Base-by-base conservation (phyloP, 2,329 filamentous ascomycete species). In the Passalora sequoiae region DNA sequence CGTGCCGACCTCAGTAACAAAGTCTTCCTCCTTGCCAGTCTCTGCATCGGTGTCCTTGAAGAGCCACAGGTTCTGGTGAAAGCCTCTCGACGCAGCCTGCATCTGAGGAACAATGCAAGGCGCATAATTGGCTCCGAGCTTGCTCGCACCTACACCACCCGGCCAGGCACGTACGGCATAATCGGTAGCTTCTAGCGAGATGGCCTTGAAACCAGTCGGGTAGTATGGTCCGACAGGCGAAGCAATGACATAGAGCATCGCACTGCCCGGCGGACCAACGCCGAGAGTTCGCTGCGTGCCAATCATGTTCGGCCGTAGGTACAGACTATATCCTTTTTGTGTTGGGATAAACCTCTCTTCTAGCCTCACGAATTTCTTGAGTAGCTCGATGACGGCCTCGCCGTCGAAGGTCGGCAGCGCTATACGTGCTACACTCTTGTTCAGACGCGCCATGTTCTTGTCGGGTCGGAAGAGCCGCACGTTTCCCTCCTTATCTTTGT, bases 41-140 rank as follows among this genome's bases (percentile, higher is more conserved):
- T 51, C 53, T 6, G 54, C 51, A 38, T 61, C 60, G 4, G 57
- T 37, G 62, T 94, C 83, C 31, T 89, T 89, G 63, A 97, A 98
- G 22, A 98, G 73, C 92, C 92, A 98, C 41, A 98, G 76, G 69
- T 97, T 98, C 74, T 98, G 92, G 71, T 97, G 91, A 77, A 89
- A 95, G 16, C 92, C 92, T 44, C 89, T 81, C 66, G 82, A 85
- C 33, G 89, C 88, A 30, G 92, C 92, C 69, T 95, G 80, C 60
- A 92, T 79, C 71, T 98, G 92, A 13, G 92, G 92, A n/a, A 97
- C 74, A 60, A 98, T 91, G 73, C 92, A 97, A 4, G 92, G 92
- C n/a, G 92, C 92, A 67, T 98, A 98, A 78, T 98, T 98, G 61
- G 91, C 92, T 50, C 92, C 92, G 24, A 98, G 81, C 74, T 98